These are phyloP conservation scores for Chlamydomonas applanata DNA, from an alignment of 139 green algal genomes.

Conservation along the genomic window DNA sequence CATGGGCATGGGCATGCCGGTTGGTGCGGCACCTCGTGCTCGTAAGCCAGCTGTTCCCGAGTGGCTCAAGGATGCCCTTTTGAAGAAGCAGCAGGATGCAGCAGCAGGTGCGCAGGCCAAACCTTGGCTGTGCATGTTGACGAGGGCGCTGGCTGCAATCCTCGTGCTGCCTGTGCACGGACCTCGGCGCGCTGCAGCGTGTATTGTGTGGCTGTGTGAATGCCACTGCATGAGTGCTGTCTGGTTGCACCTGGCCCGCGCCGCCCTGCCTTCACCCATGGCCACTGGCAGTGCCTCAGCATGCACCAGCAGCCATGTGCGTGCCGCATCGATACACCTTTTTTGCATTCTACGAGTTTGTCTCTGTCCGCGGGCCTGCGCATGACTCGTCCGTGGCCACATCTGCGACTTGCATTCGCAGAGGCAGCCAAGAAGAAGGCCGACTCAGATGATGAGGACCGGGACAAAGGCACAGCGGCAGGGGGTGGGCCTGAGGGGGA, in stretches of 20 bases:
- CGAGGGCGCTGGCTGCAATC: neutral
- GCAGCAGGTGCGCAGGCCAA: neutral
- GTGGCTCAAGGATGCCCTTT: conserved; percentile 47
- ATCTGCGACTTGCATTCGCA: no score
- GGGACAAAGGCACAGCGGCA: neutral
- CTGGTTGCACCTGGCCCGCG: neutral
- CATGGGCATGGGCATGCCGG: neutral
- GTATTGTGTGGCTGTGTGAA: neutral
- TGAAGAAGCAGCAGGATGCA: conserved; percentile 33
- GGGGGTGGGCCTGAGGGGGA: neutral
- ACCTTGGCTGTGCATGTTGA: neutral
- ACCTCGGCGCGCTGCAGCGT: neutral
- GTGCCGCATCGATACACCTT: no score
- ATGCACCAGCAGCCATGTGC: no score
- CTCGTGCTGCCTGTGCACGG: neutral
- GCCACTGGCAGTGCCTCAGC: no score
- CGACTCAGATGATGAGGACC: no score
- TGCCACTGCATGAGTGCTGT: neutral
- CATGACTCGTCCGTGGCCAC: no score
- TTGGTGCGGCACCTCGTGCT: neutral
- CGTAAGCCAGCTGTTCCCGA: conserved; percentile 31
- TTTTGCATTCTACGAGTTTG: no score
- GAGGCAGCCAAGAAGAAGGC: no score
- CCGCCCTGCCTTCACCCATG: neutral
- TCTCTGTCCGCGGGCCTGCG: no score